Base-by-base conservation (phyloP, 2,329 filamentous ascomycete species). In the Colletotrichum cordylinicola region DNA sequence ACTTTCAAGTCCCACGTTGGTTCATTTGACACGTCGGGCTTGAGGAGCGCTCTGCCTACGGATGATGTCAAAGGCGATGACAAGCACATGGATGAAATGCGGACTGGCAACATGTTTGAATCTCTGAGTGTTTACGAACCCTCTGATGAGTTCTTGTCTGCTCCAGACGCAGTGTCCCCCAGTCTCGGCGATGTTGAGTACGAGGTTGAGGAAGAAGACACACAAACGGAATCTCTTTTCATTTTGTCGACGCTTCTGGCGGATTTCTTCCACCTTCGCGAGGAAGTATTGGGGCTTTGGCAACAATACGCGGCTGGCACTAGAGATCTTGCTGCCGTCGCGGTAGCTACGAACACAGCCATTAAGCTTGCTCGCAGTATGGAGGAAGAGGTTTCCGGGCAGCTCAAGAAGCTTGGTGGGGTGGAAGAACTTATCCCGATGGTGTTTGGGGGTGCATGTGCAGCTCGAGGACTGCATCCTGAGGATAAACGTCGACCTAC, bases 261-360 rank as follows among this genome's bases (percentile, higher is more conserved):
- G 7, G 84, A 86, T 66, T 67, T 86, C 8, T 78, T 77, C 29
- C 67, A 60, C 9, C 79, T 86, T 24, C 79, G 83, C 61, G 60
- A 68, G 2, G 76, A 74, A 5, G 77, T 86, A 8, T n/a, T 66
- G 15, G 79, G 78, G 73, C 80, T 86, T 27, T 86, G 84, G 84
- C 67, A 67, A 4, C 78, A 79, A 39, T 82, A 83, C 64, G 74
- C 67, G 10, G 64, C 61, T 12, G 80, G 79, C 3, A 2, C 31
- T 6, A 79, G 83, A 9, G 83, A 86, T 33, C 74, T 86, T 3
- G 78, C 79, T 6, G 80, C 82, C 8, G 82, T 81, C 2, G 82
- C 85, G n/a, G 72, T 86, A 24, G 81, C 84, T 0, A 85, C 85
- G 13, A 83, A 86, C 55, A 85, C 84, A 2, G 84, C 82, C 15